Conservation (phyloP, 2,329 filamentous ascomycete species). For the Sordariomycetes sp. region DNA sequence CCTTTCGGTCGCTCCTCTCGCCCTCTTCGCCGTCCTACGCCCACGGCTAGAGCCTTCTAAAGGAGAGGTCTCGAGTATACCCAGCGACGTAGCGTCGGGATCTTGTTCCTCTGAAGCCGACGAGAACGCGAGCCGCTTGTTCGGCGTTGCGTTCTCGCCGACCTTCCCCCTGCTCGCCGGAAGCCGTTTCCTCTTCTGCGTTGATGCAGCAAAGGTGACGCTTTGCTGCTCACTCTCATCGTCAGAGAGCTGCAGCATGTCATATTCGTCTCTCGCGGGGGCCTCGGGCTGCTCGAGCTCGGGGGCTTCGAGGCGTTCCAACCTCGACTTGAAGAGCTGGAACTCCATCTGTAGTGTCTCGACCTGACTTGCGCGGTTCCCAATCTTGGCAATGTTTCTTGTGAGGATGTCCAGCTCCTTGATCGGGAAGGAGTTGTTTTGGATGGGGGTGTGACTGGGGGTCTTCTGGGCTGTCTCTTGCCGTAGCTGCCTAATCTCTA, state of each 20-base stretch:
- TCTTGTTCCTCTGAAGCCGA: slow-evolving; percentile 5
- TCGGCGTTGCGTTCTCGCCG: slow-evolving; percentile 7
- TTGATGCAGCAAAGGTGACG: not conserved
- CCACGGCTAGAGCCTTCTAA: not conserved
- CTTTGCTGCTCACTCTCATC: not conserved
- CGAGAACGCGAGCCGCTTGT: slow-evolving; percentile 13
- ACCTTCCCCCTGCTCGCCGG: slow-evolving; percentile 8
- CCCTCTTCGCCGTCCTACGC: not conserved
- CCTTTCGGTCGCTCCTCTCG: not conserved
- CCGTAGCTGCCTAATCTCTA: slow-evolving; percentile 18
- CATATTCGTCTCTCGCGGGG: slow-evolving; percentile 6
- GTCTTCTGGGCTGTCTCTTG: slow-evolving; percentile 13
- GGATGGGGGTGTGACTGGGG: slow-evolving; percentile 2
- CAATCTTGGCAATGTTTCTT: slow-evolving; percentile 22
- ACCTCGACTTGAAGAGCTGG: slow-evolving; percentile 21
- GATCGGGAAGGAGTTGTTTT: slow-evolving; percentile 11
- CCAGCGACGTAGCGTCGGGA: not conserved
- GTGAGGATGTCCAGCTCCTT: slow-evolving; percentile 25
- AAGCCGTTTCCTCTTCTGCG: slow-evolving; percentile 8
- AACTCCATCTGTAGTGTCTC: slow-evolving; percentile 27
- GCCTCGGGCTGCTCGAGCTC: not conserved
- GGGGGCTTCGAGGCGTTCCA: slow-evolving; percentile 18
- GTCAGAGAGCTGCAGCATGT: not conserved
- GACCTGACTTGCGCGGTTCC: slow-evolving; percentile 21
- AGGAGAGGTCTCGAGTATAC: not conserved